Evolutionary conservation across 2,329 filamentous ascomycete species (phyloP), one percentile per base, ranked within the genome.

Genomic region (Anisogramma anomala): DNA sequence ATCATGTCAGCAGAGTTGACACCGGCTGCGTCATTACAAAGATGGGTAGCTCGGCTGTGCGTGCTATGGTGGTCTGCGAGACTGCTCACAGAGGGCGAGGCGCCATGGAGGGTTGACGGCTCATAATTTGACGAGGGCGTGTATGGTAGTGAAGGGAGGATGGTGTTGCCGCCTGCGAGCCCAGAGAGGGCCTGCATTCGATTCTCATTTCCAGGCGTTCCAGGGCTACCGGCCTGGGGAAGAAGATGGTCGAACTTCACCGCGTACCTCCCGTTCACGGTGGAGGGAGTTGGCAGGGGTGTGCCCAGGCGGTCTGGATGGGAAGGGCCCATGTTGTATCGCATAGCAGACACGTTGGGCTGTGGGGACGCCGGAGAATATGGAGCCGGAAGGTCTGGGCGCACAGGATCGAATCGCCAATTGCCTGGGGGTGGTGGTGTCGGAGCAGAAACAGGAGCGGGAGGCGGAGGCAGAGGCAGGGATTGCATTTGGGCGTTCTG

Each of bases 331-430:
- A 64, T 55, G 1, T 69, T 67, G 14, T 68, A 63, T 2, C 68
- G 62, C 15, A 70, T 51, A 5, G 69, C 64, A 2, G 71, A 71
- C 0, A 66, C 60, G 32, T 63, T 66, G 0, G 67, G 62, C 42
- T 73, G 69, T 1, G 68, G 65, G 39, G 72, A 69, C 1, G 66
- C 56, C 0, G 69, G 60, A 0, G 70, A 65, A 36, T 67, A 71
- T 52, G 74, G 69, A 19, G 60, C 56, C 2, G 61, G 53, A 3
- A 73, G 56, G 42, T 67, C 73, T 47, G 72, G 70, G 3, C 74
- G 65, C 43, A 77, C 74, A 0, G 74, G 71, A 41, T 78, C 74
- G 42, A 76, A 77, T 2, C 72, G 66, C 69, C 75, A 74, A 49
- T 72, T 76, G 2, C 72, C 71, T 0, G 72, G 68, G 0, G 71